These are phyloP conservation scores for Harrya chromipes DNA, from an alignment of 768 basidiomycete genomes.

Conservation along the genomic window DNA sequence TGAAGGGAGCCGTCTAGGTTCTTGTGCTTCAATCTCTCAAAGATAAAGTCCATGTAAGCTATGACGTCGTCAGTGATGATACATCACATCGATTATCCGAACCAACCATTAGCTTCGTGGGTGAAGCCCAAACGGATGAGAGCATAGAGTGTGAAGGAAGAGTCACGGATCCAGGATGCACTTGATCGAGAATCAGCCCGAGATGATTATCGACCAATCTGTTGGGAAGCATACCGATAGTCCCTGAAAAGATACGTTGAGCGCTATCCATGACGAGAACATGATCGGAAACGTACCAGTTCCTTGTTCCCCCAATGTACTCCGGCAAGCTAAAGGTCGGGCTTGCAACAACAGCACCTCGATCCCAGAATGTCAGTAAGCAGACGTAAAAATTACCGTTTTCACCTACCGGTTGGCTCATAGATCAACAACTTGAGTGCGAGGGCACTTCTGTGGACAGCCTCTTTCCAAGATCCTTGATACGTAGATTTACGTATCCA, in stretches of 20 bases:
- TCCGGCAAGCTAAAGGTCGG: constrained; percentile 95
- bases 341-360: constrained; percentile 89
- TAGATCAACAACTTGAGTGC: constrained; percentile 91
- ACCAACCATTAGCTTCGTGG: constrained; percentile 81
- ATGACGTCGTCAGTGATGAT: not conserved
- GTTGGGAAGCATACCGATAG: constrained; percentile 45
- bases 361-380: constrained; percentile 2
- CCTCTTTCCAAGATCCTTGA: constrained; percentile 92
- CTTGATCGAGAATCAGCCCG: constrained; percentile 32
- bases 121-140: constrained; percentile 93
- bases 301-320: constrained; percentile 84
- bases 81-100: not conserved
- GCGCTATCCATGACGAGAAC: not conserved
- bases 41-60: constrained; percentile 93
- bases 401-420: constrained; percentile 72
- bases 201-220: not conserved
- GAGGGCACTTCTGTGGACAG: constrained; percentile 89
- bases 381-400: not conserved
- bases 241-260: constrained; percentile 41
- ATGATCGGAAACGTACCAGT: constrained; percentile 56
- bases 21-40: constrained; percentile 74
- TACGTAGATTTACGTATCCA: constrained; percentile 93
- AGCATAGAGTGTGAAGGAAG: constrained; percentile 94
- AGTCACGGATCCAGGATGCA: constrained; percentile 92
- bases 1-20: constrained; percentile 91